Evolutionary conservation across 1,284 basidiomycete genomes (phyloP), one percentile per base, ranked within the genome.

Genomic region (Cutaneotrichosporon dermatis): DNA sequence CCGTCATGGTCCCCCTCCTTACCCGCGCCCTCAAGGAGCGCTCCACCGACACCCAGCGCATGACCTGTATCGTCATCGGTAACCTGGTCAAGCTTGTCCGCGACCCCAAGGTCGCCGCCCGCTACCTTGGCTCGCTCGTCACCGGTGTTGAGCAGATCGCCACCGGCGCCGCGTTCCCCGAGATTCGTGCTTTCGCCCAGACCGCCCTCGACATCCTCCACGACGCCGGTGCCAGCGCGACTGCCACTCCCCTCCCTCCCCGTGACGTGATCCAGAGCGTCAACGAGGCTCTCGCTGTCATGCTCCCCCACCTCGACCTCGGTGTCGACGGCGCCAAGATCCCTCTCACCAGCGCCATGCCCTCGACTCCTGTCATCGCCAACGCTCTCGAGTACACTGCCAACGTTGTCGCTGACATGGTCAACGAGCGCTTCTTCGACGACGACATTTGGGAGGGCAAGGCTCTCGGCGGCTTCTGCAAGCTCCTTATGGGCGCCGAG

Each of bases 1-100:
- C 96, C 33, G 92, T 99, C 68, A 86, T 99, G 67, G 93, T 96
- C 2, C 95, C 95, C 5, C 85, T 99, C 44, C 83, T 99, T 57
- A 83, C 86, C 56, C 92, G 96, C 73, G 95, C 92, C 6, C 82
- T 99, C 67, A 95, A 95, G 74, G 95, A 98, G 78, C 86, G 95
- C 66, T 94, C 91, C 65, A 96, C 94, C 86, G 93, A 97, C 74
- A 90, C 91, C 25, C 90, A 92, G 73, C 87, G 91, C 62, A 79
- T 79, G 78, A 79, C 78, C 55, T 92, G 95, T 61, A 89, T 99
- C 57, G 90, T 99, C 69, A 86, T 95, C 62, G 93, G 95, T 76
- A 99, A 99, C 80, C 83, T 99, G 58, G 95, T 98, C 79, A 99
- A 98, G 80, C 88, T 99, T 58, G 96, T 99, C 49, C 88, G 95